phyloP scores from a whole-genome alignment of 139 green algal species.

The Picochlorum sp. region DNA sequence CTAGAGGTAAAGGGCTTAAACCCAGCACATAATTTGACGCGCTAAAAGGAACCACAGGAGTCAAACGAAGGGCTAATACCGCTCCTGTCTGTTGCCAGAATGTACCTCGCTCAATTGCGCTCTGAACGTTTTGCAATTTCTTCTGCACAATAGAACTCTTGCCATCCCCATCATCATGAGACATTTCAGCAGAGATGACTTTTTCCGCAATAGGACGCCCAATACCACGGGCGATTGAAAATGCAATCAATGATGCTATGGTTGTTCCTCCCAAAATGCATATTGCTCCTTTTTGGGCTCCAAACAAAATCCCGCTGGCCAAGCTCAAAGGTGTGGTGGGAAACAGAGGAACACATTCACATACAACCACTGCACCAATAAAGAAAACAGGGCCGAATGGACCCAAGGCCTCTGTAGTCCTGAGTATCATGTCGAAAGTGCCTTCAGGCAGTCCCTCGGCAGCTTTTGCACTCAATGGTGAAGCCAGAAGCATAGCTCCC shows the following conservation, averaged over 20 bases:
- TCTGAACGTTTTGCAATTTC: slow-evolving; percentile 33
- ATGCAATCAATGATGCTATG: slow-evolving; percentile 12
- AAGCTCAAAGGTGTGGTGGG: slow-evolving; percentile 75
- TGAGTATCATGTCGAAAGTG: slow-evolving; percentile 1
- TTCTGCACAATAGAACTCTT: slow-evolving; percentile 16
- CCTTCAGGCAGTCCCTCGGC: background rate
- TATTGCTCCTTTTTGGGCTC: slow-evolving; percentile 36
- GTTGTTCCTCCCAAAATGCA: slow-evolving; percentile 12
- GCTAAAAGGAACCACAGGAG: slow-evolving; percentile 67
- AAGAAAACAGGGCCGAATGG: slow-evolving; percentile 48
- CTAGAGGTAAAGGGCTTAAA: slow-evolving; percentile 54
- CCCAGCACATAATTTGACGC: slow-evolving; percentile 77
- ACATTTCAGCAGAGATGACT: slow-evolving; percentile 6
- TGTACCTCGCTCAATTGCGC: slow-evolving; percentile 49
- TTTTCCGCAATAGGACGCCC: slow-evolving; percentile 3
- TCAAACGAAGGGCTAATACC: slow-evolving; percentile 62
- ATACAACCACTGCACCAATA: slow-evolving; percentile 40
- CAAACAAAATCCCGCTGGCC: slow-evolving; percentile 68
- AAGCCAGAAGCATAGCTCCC: too few relatives aligned
- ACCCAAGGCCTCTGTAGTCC: slow-evolving; percentile 48
- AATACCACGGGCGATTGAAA: slow-evolving; percentile 15
- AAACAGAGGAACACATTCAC: slow-evolving; percentile 74
- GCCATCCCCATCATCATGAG: background rate
- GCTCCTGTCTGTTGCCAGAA: slow-evolving; percentile 58
- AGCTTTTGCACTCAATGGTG: too few relatives aligned